Evolutionary conservation across 257 asterid species (phyloP).

Genomic region (Solanum gandarillasii): DNA sequence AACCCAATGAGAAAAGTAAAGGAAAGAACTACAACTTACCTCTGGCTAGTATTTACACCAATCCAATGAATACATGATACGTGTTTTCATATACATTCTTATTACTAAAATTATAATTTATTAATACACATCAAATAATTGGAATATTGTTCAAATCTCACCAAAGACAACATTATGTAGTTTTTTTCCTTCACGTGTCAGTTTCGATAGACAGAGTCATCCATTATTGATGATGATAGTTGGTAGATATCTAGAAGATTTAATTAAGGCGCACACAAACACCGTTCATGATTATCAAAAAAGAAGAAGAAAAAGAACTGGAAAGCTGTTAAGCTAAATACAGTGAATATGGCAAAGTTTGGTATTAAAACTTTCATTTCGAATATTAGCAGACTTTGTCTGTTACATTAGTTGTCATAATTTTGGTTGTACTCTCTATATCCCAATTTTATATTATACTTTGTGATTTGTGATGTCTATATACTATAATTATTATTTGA

Average conservation of each 20-base stretch:
- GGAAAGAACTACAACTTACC: neutral
- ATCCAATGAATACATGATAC: too few relatives aligned
- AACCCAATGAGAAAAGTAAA: neutral
- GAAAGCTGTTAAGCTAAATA: neutral
- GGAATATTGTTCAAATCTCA: neutral
- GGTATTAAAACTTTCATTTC: neutral
- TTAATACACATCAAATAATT: neutral
- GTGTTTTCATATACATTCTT: neutral
- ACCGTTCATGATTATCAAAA: too few relatives aligned
- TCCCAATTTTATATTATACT: neutral
- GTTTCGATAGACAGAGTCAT: neutral
- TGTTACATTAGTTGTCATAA: neutral
- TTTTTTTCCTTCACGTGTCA: too few relatives aligned
- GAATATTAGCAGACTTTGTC: neutral
- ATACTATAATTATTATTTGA: neutral
- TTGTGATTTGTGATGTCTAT: neutral
- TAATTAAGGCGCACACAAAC: too few relatives aligned
- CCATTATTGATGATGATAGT: rapidly evolving
- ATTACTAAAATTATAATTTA: neutral
- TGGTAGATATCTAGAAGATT: neutral
- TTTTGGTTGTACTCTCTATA: neutral
- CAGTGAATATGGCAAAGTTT: neutral
- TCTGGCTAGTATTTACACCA: neutral
- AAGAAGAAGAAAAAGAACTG: neutral
- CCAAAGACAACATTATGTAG: too few relatives aligned